Evolutionary conservation across 2,329 filamentous ascomycete genomes (phyloP), one percentile per base, ranked within the genome.

Genomic region (Diaporthe sp.): DNA sequence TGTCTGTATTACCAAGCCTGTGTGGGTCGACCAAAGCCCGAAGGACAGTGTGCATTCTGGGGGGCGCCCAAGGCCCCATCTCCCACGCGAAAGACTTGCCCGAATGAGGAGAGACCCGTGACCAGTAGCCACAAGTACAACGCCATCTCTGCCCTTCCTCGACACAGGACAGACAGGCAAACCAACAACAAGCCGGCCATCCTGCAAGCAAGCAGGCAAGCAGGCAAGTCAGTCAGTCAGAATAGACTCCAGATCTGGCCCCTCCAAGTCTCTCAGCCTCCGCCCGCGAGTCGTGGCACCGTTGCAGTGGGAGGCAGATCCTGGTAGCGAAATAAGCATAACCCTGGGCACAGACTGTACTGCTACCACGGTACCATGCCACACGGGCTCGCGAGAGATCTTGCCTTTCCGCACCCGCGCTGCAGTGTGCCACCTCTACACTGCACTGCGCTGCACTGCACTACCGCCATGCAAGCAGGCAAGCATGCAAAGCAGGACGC

Each of bases 261-360:
- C 65, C 42, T 65, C 61, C 61, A 49, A 9, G 61, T 4, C 65
- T 42, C 65, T 70, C 47, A 70, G 65, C 65, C 65, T 70, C 65
- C 49, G 31, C 34, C 44, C 49, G 31, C 49, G 65, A 70, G 65
- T 70, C 65, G 65, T 55, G 65, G n/a, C 49, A 70, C n/a, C 65
- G 65, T 42, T 53, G 49, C 47, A 55, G 65, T 55, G 31, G 65
- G 65, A 55, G 65, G 65, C 47, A 55, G 65, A 70, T 70, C 65
- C 65, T 42, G 65, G 65, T 70, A 70, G 65, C 65, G 65, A 70
- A 70, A 70, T 70, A 70, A 70, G 65, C 65, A 70, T 70, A 70
- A 70, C 65, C 65, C 47, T 55, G 65, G 65, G 65, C 65, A 70
- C 49, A 70, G 65, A 70, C 49, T 55, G 65, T 28, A n/a, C 65